Evolutionary conservation across 345 rosid genomes (phyloP).

Genomic region (Eucalyptus grandis): DNA sequence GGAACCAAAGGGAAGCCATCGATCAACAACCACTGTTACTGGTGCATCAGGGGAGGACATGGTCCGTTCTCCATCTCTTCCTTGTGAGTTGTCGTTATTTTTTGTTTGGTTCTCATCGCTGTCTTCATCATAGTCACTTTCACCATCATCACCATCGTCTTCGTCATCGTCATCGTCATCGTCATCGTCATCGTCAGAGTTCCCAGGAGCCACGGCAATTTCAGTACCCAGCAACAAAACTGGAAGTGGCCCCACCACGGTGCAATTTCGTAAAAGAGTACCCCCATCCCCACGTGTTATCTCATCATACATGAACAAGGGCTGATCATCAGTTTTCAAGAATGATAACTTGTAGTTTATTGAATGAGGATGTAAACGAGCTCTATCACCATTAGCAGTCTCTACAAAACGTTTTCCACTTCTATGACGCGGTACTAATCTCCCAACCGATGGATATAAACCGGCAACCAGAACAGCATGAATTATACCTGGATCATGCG

Average conservation of each 20-base stretch:
- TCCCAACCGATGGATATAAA: slow-evolving; percentile 81
- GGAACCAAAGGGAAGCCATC: slow-evolving; percentile 67
- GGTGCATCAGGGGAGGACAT: slow-evolving; percentile 77
- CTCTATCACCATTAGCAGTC: slow-evolving; percentile 66
- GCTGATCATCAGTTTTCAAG: slow-evolving; percentile 19
- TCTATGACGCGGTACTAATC: slow-evolving; percentile 31
- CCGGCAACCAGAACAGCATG: slow-evolving; percentile 82
- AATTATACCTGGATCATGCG: slow-evolving; percentile 63
- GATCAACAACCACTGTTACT: slow-evolving; percentile 55
- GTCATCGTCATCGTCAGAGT: slow-evolving; percentile 4
- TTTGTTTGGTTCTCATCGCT: slow-evolving; percentile 1
- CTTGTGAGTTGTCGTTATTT: slow-evolving; percentile 6
- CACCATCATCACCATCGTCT: slow-evolving; percentile 11
- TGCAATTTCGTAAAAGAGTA: slow-evolving; percentile 62
- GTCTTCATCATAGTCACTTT: slow-evolving; percentile 24
- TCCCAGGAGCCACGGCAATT: slow-evolving; percentile 62
- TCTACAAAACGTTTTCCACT: slow-evolving; percentile 48
- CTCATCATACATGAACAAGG: slow-evolving; percentile 74
- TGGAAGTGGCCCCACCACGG: slow-evolving; percentile 64
- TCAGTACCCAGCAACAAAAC: slow-evolving; percentile 65
- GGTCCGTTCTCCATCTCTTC: slow-evolving; percentile 18
- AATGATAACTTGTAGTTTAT: slow-evolving; percentile 36
- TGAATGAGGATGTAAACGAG: slow-evolving; percentile 59
- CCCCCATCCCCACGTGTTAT: slow-evolving; percentile 81
- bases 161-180: slow-evolving; percentile 1